Percentiles rank a stretch among this genome's conserved stretches.
Evolutionary conservation across 768 basidiomycete species (phyloP).

Genomic region (Naganishia randhawae): DNA sequence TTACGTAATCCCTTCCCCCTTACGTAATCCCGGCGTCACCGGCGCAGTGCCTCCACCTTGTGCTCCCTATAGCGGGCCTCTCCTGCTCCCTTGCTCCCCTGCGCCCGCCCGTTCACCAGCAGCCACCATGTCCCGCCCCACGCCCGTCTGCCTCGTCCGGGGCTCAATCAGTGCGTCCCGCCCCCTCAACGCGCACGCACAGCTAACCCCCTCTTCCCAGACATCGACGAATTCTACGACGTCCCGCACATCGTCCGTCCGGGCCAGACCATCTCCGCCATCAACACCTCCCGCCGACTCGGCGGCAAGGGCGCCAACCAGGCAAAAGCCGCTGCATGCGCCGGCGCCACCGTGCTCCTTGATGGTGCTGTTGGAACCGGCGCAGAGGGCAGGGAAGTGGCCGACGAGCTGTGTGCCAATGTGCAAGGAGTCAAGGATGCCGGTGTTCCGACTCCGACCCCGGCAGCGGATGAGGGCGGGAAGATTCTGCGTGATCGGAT

Average conservation of each 20-base stretch:
- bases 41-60: no score
- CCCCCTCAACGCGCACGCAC: not conserved
- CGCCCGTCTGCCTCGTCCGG: slow-evolving; percentile 39
- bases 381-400: slow-evolving; percentile 41
- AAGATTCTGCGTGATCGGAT: slow-evolving; percentile 20
- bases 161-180: slow-evolving; percentile 26
- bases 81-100: not conserved
- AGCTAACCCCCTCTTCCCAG: slow-evolving; percentile 29
- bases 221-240: slow-evolving; percentile 50
- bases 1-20: no score
- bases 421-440: slow-evolving; percentile 38
- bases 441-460: not conserved
- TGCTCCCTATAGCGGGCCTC: not conserved
- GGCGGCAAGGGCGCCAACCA: slow-evolving; percentile 56
- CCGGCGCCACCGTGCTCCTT: slow-evolving; percentile 44
- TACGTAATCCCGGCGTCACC: no score
- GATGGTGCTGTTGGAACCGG: slow-evolving; percentile 49
- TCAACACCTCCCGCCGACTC: slow-evolving; percentile 43
- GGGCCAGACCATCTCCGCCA: slow-evolving; percentile 53
- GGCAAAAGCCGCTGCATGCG: slow-evolving; percentile 50
- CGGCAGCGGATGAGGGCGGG: not conserved
- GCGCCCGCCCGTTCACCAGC: not conserved
- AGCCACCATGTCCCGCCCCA: slow-evolving; percentile 28
- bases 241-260: slow-evolving; percentile 46
- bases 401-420: slow-evolving; percentile 38